These are phyloP conservation scores for Phytopythium sindhum DNA, from an alignment of 352 stramenopile species.

Conservation along the genomic window DNA sequence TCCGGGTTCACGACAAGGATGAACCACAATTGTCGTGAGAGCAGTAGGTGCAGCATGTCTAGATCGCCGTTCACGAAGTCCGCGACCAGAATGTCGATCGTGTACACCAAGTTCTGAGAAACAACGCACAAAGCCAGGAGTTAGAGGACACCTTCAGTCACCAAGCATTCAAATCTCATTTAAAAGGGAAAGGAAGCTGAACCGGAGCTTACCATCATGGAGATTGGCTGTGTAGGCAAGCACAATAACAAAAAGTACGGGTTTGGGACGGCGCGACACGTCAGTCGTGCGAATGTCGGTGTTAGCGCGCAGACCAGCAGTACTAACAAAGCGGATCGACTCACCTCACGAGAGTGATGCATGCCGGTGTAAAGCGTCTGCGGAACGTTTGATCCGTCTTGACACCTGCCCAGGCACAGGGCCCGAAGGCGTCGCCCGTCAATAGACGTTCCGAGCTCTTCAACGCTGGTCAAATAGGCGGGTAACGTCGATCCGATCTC, in stretches of 20 bases:
- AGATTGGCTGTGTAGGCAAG: slow-evolving; percentile 52
- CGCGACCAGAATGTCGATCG: slow-evolving; percentile 66
- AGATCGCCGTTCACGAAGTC: slow-evolving; percentile 59
- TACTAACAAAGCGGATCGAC: neutral
- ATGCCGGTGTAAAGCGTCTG: slow-evolving; percentile 80
- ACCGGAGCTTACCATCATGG: slow-evolving; percentile 66
- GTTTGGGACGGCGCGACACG: too few species aligned
- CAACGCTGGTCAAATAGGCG: slow-evolving; percentile 34
- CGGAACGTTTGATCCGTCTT: slow-evolving; percentile 16
- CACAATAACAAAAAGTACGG: neutral
- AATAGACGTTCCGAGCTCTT: slow-evolving; percentile 55
- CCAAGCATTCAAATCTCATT: neutral
- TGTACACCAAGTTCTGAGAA: slow-evolving; percentile 72
- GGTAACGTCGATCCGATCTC: slow-evolving; percentile 35
- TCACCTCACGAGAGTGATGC: slow-evolving; percentile 82
- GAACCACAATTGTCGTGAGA: slow-evolving; percentile 80
- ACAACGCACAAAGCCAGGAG: neutral
- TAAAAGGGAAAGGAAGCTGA: neutral
- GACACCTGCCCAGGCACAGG: slow-evolving; percentile 65
- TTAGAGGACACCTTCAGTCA: neutral
- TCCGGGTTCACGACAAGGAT: slow-evolving; percentile 81
- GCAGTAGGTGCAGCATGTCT: slow-evolving; percentile 47
- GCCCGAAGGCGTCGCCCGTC: slow-evolving; percentile 58
- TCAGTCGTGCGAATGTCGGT: too few species aligned
- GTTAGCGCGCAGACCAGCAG: slow-evolving; percentile 3